Evolutionary conservation across 2,329 filamentous ascomycete genomes (phyloP).

Genomic region (Cordyceps cateniannulata): DNA sequence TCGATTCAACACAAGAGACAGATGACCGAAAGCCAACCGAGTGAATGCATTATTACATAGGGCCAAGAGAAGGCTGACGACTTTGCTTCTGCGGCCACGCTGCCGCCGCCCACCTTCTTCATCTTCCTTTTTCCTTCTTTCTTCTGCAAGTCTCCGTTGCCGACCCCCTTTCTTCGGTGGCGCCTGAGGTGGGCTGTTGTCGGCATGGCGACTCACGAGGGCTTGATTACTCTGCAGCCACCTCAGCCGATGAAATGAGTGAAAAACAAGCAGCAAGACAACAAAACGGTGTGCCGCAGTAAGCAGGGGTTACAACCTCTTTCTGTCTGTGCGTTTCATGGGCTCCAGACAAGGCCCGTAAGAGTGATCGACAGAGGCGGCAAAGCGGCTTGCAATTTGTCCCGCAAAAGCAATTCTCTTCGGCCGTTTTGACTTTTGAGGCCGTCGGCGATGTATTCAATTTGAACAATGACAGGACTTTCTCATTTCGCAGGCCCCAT

Average conservation of each 20-base stretch:
- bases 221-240: background rate
- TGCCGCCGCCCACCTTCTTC: background rate
- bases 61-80: background rate
- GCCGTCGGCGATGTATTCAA: too few relatives aligned
- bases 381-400: background rate
- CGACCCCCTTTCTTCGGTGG: background rate
- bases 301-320: background rate
- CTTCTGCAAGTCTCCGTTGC: background rate
- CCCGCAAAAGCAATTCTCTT: background rate
- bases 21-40: background rate
- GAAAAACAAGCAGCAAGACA: constrained; percentile 4
- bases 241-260: background rate
- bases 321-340: background rate
- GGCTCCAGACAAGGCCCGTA: background rate
- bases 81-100: constrained; percentile 6
- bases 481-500: background rate
- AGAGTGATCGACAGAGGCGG: background rate
- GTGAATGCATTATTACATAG: background rate
- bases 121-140: background rate
- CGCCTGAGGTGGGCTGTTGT: background rate
- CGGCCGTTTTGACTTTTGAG: background rate
- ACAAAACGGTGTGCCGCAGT: constrained; percentile 1
- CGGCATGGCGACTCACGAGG: background rate
- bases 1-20: background rate
- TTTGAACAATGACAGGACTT: background rate